Evolutionary conservation across 2,329 filamentous ascomycete genomes (phyloP).

Genomic region (Epichloe scottii): DNA sequence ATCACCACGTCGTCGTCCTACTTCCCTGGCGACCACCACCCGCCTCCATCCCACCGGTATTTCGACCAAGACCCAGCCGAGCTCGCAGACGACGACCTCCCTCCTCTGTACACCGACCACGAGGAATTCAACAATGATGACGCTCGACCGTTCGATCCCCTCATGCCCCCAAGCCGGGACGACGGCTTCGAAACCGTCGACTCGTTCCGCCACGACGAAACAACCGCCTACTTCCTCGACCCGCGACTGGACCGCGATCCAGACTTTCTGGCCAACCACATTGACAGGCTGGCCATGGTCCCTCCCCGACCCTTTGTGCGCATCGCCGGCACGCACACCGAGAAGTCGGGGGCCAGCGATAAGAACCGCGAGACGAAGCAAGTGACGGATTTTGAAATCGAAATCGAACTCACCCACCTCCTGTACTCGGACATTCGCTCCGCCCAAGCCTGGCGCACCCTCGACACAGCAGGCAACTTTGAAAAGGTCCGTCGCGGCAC

Average conservation of each 20-base stretch:
- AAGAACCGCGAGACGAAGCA: conserved; percentile 34
- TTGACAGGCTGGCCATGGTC: conserved; percentile 28
- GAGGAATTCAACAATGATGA: conserved; percentile 9
- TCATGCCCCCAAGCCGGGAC: conserved; percentile 11
- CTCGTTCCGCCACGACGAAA: conserved; percentile 18
- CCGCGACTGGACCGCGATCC: conserved; percentile 31
- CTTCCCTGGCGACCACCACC: background rate
- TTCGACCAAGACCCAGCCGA: conserved; percentile 26
- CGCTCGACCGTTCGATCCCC: conserved; percentile 12
- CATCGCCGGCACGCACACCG: conserved; percentile 38
- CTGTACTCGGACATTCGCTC: conserved; percentile 34
- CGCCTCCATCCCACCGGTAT: conserved; percentile 15
- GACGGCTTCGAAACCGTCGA: conserved; percentile 10
- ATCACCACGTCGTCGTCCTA: conserved; percentile 13
- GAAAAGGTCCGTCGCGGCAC: conserved; percentile 55
- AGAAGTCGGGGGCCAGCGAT: conserved; percentile 9
- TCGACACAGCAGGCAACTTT: conserved; percentile 42
- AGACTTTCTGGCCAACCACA: conserved; percentile 29
- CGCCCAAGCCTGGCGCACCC: conserved; percentile 26
- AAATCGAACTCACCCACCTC: conserved; percentile 45
- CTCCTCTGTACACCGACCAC: conserved; percentile 32
- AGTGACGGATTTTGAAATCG: conserved; percentile 47
- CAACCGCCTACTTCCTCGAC: conserved; percentile 30
- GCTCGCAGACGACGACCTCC: conserved; percentile 27
- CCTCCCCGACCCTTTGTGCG: conserved; percentile 42